Base-by-base conservation (phyloP, 2,329 filamentous ascomycete genomes). In the Bipolaris cookei region DNA sequence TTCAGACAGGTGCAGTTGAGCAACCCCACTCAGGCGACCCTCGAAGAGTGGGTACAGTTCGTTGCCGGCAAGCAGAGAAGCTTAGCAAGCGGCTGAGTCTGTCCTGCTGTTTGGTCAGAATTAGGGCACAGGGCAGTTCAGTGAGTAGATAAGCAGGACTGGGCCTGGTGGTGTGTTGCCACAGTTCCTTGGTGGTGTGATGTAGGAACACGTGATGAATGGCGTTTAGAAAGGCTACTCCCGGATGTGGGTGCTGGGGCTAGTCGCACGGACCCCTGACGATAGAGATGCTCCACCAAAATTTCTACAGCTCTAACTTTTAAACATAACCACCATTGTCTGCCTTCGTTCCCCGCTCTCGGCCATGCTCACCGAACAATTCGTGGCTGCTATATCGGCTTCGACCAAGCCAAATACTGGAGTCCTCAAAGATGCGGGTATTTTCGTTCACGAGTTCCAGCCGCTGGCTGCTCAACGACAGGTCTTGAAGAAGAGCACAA, bases 401-500 rank as follows among this genome's bases (percentile, higher is more conserved):
- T 73, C 77, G 18, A 70, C 73, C n/a, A 76, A 75, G 54, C 69
- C 78, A 23, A 77, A 77, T 20, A 77, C 81, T 1, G 81, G 81
- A 32, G 77, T 82, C 25, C 78, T 84, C 51, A 86, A 94, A 77
- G 92, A 97, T 78, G 88, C 92, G 47, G 92, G 91, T 68, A 92
- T 98, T 72, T 95, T 96, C 78, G 78, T 90, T 54, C 90, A 97
- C 77, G 88, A 92, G 62, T 84, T 92, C 67, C 90, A 92, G 68
- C 93, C 93, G 38, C 84, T 89, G 51, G 85, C 89, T 62, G 84
- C 86, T n/a, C 86, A 92, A 72, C 89, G 89, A 70, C 82, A 87
- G 61, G 85, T 88, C 45, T 93, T 95, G 83, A 98, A 97, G 83
- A 98, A 97, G 80, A 96, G 91, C 80, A 90, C 91, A 14, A 87